phyloP scores from a whole-genome alignment of 345 rosid genomes.

The Noccaea caerulescens region DNA sequence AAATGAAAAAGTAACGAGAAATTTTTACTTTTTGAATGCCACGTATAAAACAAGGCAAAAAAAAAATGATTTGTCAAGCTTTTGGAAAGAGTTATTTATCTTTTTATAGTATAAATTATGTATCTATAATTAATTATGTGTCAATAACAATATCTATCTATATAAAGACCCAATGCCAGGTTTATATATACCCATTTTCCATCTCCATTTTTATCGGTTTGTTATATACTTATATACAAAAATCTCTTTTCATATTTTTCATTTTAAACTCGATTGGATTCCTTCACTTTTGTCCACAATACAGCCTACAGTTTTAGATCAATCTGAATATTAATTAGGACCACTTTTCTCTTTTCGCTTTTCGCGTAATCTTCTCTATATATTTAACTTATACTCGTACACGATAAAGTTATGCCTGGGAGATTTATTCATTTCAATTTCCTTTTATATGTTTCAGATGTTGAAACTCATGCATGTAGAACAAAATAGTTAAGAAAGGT shows the following conservation, averaged over 20 bases:
- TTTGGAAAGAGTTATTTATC: too few species aligned
- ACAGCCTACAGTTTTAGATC: constrained; percentile 36
- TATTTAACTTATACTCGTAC: neutral
- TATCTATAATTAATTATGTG: neutral
- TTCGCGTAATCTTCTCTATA: constrained; percentile 15
- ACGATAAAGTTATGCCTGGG: constrained; percentile 23
- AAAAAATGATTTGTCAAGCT: too few species aligned
- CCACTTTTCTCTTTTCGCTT: constrained; percentile 30
- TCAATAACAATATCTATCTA: neutral
- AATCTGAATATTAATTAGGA: constrained; percentile 38
- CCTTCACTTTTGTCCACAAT: constrained; percentile 30
- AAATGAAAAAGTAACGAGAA: too few species aligned
- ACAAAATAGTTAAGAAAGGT: constrained; percentile 21
- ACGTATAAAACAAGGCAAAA: too few species aligned
- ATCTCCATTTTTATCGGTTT: neutral
- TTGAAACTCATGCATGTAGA: constrained; percentile 41
- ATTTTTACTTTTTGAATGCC: too few species aligned
- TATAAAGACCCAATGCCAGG: constrained; percentile 36
- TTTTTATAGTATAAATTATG: too few species aligned
- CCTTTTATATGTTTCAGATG: constrained; percentile 30
- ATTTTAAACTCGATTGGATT: constrained; percentile 27
- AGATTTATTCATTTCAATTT: constrained; percentile 8
- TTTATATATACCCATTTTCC: constrained; percentile 8
- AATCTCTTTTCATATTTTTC: constrained; percentile 1
- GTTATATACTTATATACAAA: neutral